These are phyloP conservation scores for Trichoderma parareesei DNA, from an alignment of 495 filamentous ascomycete species.

Conservation along the genomic window DNA sequence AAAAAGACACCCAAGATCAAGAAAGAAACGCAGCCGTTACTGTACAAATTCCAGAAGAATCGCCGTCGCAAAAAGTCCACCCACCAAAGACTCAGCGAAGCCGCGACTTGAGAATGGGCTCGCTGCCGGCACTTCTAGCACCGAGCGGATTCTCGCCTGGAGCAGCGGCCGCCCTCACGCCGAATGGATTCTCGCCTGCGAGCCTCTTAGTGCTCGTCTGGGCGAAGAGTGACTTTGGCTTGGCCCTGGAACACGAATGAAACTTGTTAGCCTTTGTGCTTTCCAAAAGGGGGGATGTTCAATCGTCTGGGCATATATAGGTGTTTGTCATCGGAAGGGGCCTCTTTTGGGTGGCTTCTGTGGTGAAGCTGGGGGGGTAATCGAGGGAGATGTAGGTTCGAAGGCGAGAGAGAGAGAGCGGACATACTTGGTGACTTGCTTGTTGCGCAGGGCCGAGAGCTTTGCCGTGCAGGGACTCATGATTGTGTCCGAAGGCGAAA, in stretches of 20 bases:
- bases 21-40: no score
- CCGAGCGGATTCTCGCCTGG: neutral
- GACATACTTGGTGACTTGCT: constrained; percentile 59
- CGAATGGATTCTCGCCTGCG: constrained; percentile 26
- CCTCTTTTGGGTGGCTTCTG: no score
- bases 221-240: constrained; percentile 58
- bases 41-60: neutral
- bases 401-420: neutral
- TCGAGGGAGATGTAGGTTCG: neutral
- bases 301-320: no score
- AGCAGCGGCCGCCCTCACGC: neutral
- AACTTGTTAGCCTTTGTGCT: neutral
- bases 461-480: constrained; percentile 93
- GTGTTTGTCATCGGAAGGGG: no score
- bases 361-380: no score
- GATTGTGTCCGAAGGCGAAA: constrained; percentile 89
- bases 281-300: no score
- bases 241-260: constrained; percentile 32
- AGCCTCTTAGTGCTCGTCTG: constrained; percentile 51
- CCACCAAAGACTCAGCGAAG: neutral
- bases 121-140: neutral
- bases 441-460: constrained; percentile 72
- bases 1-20: neutral
- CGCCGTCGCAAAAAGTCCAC: neutral
- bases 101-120: neutral